These are phyloP conservation scores for Blastobotrys chiropterorum DNA, from an alignment of 805 yeast genomes.

Conservation along the genomic window DNA sequence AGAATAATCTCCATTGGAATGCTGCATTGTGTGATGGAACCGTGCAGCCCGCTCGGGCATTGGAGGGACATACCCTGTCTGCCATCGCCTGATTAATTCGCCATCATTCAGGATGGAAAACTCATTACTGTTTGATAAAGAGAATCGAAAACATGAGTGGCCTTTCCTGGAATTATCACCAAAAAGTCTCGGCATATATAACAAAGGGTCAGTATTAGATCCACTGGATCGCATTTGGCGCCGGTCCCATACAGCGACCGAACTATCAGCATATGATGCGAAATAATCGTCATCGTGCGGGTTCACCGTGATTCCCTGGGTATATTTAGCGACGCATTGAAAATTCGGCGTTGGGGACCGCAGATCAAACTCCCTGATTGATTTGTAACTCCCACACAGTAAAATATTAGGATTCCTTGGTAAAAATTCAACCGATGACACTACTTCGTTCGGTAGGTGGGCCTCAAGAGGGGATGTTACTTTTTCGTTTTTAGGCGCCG, in stretches of 20 bases:
- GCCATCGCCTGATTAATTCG: constrained; percentile 73
- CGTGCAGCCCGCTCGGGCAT: constrained; percentile 20
- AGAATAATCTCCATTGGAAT: not conserved
- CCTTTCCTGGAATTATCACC: constrained; percentile 15
- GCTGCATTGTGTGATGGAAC: not conserved
- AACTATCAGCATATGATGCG: constrained; percentile 73
- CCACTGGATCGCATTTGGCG: constrained; percentile 18
- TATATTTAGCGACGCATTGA: constrained; percentile 71
- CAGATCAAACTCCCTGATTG: constrained; percentile 70
- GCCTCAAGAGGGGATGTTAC: constrained; percentile 29
- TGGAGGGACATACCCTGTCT: constrained; percentile 42
- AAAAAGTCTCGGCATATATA: constrained; percentile 19
- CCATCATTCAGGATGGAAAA: constrained; percentile 77
- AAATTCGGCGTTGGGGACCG: constrained; percentile 50
- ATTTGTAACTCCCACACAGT: constrained; percentile 70
- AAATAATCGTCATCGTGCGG: constrained; percentile 63
- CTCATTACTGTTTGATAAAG: constrained; percentile 60
- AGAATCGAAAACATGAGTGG: constrained; percentile 29
- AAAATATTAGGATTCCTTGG: constrained; percentile 50
- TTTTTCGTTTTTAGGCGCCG: not conserved
- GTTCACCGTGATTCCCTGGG: constrained; percentile 61
- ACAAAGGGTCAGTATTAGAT: constrained; percentile 15
- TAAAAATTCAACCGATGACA: constrained; percentile 61
- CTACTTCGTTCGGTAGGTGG: constrained; percentile 66
- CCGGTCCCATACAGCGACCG: constrained; percentile 57